phyloP scores from a whole-genome alignment of 2,329 filamentous ascomycete genomes.

The Trichoderma aggressivum region DNA sequence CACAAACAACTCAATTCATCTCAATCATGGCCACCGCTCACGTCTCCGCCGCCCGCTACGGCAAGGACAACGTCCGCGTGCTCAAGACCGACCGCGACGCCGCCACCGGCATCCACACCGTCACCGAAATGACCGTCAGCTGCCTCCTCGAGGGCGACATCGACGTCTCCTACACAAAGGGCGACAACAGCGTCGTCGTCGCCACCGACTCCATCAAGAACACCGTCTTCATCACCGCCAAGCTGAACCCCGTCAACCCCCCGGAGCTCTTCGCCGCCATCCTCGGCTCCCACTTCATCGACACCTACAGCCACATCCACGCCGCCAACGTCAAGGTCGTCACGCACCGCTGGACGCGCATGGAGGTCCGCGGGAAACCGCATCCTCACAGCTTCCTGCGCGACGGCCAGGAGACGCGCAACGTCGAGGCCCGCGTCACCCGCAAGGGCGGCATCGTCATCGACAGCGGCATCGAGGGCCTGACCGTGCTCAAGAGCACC shows the following conservation, averaged over 20 bases:
- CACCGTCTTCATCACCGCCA: slow-evolving; percentile 91
- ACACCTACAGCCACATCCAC: slow-evolving; percentile 84
- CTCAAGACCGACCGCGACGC: slow-evolving; percentile 88
- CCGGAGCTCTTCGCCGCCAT: slow-evolving; percentile 88
- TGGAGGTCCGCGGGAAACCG: slow-evolving; percentile 79
- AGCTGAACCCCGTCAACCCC: slow-evolving; percentile 86
- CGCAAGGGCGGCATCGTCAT: slow-evolving; percentile 70
- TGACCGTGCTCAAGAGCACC: slow-evolving; percentile 93
- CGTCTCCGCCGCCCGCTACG: slow-evolving; percentile 67
- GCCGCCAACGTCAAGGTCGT: slow-evolving; percentile 76
- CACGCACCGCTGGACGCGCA: slow-evolving; percentile 87
- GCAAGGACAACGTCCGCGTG: slow-evolving; percentile 97
- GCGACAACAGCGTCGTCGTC: slow-evolving; percentile 92
- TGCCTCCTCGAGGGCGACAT: slow-evolving; percentile 92
- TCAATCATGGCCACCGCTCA: slow-evolving; percentile 45
- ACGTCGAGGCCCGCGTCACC: slow-evolving; percentile 69
- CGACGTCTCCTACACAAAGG: slow-evolving; percentile 81
- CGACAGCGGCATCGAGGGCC: slow-evolving; percentile 71
- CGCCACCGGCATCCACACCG: slow-evolving; percentile 73
- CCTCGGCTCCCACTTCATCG: slow-evolving; percentile 83
- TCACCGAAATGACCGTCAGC: slow-evolving; percentile 93
- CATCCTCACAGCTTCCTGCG: slow-evolving; percentile 95
- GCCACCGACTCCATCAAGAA: slow-evolving; percentile 99
- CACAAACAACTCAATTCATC: slow-evolving; percentile 19
- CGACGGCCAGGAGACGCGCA: slow-evolving; percentile 83